Evolutionary conservation across 2,329 filamentous ascomycete species (phyloP).

Genomic region (Grosmannia huntii): DNA sequence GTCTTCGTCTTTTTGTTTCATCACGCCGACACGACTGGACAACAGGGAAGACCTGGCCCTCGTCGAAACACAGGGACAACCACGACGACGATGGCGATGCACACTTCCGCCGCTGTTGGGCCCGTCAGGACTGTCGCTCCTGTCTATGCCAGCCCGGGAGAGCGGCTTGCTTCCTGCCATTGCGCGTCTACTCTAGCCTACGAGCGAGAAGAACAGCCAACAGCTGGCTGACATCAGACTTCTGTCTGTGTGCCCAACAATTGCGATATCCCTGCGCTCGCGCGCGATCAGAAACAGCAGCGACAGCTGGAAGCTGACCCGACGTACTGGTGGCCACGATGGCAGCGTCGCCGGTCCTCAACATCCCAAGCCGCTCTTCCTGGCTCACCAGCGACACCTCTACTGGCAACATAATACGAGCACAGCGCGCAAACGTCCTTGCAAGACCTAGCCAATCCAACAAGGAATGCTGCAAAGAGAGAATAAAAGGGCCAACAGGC

Average conservation of each 20-base stretch:
- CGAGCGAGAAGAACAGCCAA: no score
- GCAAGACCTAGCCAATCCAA: background rate
- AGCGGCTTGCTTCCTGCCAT: background rate
- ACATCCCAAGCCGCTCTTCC: no score
- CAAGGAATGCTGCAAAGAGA: background rate
- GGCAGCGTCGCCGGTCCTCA: background rate
- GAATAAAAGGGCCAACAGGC: background rate
- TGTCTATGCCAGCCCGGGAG: constrained; percentile 33
- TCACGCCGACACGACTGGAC: background rate
- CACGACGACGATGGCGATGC: constrained; percentile 16
- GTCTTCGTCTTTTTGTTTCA: background rate
- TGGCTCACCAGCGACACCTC: no score
- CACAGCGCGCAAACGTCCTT: background rate
- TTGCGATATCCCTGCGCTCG: constrained; percentile 30
- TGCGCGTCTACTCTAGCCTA: background rate
- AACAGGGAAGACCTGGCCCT: background rate
- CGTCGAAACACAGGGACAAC: background rate
- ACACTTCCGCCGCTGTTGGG: constrained; percentile 38
- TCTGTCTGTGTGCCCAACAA: constrained; percentile 42
- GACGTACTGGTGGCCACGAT: background rate
- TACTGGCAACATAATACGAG: constrained; percentile 11
- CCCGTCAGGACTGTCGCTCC: constrained; percentile 30
- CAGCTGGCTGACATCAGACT: constrained; percentile 23
- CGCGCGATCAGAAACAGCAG: no score
- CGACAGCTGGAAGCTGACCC: background rate